A percentile compares a stretch with the other conserved stretches of the same genome.
phyloP scores from a whole-genome alignment of 177 flowering plant species.

The Tripterygium wilfordii region DNA sequence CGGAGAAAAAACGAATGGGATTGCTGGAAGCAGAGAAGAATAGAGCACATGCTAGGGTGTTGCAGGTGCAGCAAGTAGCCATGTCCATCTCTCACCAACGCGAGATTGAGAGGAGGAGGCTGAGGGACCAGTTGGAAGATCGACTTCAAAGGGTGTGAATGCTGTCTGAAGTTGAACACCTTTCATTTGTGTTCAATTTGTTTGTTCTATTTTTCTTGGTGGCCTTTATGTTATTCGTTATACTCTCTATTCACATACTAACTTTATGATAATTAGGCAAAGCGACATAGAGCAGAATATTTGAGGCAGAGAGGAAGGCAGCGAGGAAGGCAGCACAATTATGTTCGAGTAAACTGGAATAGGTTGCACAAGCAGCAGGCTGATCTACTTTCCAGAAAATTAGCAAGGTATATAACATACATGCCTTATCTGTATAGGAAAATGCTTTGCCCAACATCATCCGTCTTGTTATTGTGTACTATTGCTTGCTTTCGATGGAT shows the following conservation, averaged over 20 bases:
- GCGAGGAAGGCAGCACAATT: conserved; percentile 34
- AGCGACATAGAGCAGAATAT: conserved; percentile 74
- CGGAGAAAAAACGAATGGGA: conserved; percentile 81
- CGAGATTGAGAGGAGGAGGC: conserved; percentile 66
- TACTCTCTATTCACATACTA: background rate
- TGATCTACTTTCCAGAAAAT: conserved; percentile 62
- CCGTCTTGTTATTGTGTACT: no score
- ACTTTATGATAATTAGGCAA: conserved; percentile 50
- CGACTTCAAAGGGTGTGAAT: conserved; percentile 72
- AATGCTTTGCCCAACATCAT: no score
- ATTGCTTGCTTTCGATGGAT: no score
- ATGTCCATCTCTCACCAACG: conserved; percentile 59
- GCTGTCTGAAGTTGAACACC: background rate
- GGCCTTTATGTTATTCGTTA: background rate
- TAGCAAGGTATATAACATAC: conserved; percentile 75
- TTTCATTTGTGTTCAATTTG: background rate
- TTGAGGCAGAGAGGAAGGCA: conserved; percentile 61
- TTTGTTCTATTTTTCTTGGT: background rate
- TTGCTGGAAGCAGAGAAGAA: conserved; percentile 82
- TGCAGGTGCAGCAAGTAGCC: conserved; percentile 62
- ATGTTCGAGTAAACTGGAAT: conserved; percentile 26
- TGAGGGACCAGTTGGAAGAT: conserved; percentile 70
- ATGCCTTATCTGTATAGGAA: no score
- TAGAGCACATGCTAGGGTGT: conserved; percentile 60
- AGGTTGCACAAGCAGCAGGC: conserved; percentile 53